Percentiles rank a stretch among this genome's conserved stretches.
These are phyloP conservation scores for Tolypocladium ophioglossoides DNA, from an alignment of 2,329 filamentous ascomycete genomes.

Conservation along the genomic window DNA sequence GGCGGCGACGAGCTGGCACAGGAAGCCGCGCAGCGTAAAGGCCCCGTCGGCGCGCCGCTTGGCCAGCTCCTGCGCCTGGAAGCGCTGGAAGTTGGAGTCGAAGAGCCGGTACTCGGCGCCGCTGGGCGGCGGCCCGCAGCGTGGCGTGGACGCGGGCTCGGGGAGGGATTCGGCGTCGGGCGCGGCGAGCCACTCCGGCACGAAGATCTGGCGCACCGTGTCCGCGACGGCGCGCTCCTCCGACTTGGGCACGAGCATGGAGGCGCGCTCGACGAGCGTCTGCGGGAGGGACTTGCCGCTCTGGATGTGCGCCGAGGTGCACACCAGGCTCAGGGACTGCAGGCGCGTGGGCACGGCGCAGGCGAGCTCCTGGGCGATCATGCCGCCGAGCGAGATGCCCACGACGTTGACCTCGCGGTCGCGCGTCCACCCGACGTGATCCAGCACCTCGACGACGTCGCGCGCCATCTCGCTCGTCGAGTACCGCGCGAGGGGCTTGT, in stretches of 20 bases:
- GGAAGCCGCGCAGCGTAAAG: slow-evolving; percentile 58
- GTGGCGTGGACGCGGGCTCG: slow-evolving; percentile 27
- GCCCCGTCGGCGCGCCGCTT: slow-evolving; percentile 53
- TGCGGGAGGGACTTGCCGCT: slow-evolving; percentile 53
- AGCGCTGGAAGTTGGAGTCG: slow-evolving; percentile 69
- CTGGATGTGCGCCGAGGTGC: slow-evolving; percentile 50
- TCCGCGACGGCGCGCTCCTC: slow-evolving; percentile 55
- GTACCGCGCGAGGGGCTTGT: slow-evolving; percentile 69
- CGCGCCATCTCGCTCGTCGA: slow-evolving; percentile 76
- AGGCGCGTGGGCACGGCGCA: slow-evolving; percentile 41
- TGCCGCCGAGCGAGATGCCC: slow-evolving; percentile 79
- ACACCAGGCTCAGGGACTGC: slow-evolving; percentile 46
- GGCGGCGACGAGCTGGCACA: slow-evolving; percentile 68
- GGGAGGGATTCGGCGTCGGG: slow-evolving; percentile 50
- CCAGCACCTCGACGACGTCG: slow-evolving; percentile 60
- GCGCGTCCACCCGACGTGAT: slow-evolving; percentile 57
- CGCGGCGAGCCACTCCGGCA: slow-evolving; percentile 46
- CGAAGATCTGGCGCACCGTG: slow-evolving; percentile 58
- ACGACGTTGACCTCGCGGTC: slow-evolving; percentile 51
- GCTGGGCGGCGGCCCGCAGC: slow-evolving; percentile 18
- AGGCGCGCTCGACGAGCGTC: slow-evolving; percentile 48
- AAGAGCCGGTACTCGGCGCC: slow-evolving; percentile 42
- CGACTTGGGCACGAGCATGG: slow-evolving; percentile 57
- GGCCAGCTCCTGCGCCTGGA: slow-evolving; percentile 65
- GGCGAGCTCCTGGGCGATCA: slow-evolving; percentile 80